Percentiles rank a stretch among this genome's conserved stretches.
Evolutionary conservation across 768 basidiomycete genomes (phyloP).

Genomic region (Termitomyces sp.): DNA sequence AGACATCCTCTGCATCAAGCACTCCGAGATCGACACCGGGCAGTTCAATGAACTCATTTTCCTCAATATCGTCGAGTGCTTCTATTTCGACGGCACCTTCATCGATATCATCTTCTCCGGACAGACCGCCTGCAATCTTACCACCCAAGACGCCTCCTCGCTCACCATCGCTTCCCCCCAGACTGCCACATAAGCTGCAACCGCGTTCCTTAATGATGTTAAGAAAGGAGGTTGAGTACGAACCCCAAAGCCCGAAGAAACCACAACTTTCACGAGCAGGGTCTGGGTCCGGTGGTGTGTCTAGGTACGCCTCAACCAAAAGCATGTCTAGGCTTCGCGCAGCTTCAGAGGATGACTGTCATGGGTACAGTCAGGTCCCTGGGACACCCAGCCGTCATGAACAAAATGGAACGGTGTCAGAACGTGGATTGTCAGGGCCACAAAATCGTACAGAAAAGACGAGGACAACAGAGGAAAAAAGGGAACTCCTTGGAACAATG

Average conservation of each 20-base stretch:
- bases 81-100: slow-evolving; percentile 38
- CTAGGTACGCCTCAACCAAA: slow-evolving; percentile 10
- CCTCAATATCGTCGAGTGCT: slow-evolving; percentile 37
- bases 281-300: slow-evolving; percentile 13
- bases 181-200: slow-evolving; percentile 26
- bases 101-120: slow-evolving; percentile 39
- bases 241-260: slow-evolving; percentile 69
- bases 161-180: slow-evolving; percentile 22
- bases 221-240: slow-evolving; percentile 66
- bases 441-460: slow-evolving; percentile 19
- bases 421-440: slow-evolving; percentile 11
- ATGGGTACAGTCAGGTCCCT: slow-evolving; percentile 4
- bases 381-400: slow-evolving; percentile 4
- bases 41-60: slow-evolving; percentile 37
- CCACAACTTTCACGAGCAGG: slow-evolving; percentile 16
- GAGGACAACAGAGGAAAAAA: slow-evolving; percentile 79
- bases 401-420: slow-evolving; percentile 4
- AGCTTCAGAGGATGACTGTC: slow-evolving; percentile 17
- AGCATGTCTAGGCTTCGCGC: slow-evolving; percentile 16
- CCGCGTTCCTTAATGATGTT: slow-evolving; percentile 61
- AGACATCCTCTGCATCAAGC: slow-evolving; percentile 18
- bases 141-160: slow-evolving; percentile 23
- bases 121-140: slow-evolving; percentile 28
- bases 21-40: slow-evolving; percentile 40
- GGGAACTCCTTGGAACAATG: slow-evolving; percentile 73